Percentiles rank a stretch among this genome's conserved stretches.
Evolutionary conservation across 306 rosid genomes (phyloP).

Genomic region (Carpinus viminea): DNA sequence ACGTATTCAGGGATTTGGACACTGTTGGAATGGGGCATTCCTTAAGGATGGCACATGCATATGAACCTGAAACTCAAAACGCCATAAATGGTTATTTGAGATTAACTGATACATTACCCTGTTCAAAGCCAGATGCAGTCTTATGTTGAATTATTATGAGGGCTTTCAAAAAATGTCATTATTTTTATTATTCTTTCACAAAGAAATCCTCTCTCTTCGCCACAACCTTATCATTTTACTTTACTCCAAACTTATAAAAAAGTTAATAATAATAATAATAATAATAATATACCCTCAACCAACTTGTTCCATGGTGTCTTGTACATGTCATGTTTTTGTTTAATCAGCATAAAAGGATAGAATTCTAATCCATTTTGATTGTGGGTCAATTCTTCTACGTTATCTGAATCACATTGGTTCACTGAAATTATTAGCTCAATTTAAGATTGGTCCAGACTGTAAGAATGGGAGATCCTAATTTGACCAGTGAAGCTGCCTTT

Average conservation of each 20-base stretch:
- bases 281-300: not conserved
- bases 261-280: not conserved
- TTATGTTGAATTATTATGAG: not conserved
- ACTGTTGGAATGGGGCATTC: not conserved
- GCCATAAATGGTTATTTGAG: not conserved
- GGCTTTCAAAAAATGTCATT: not conserved
- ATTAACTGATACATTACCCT: not conserved
- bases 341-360: not conserved
- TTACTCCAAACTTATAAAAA: not conserved
- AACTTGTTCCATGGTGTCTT: not conserved
- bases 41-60: not conserved
- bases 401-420: not conserved
- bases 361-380: not conserved
- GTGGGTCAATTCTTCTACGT: not conserved
- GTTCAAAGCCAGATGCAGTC: not conserved
- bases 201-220: not conserved
- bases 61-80: not conserved
- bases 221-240: not conserved
- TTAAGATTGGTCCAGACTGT: not conserved
- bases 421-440: not conserved
- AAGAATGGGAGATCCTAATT: not conserved
- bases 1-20: not conserved
- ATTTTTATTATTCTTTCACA: not conserved
- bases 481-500: not conserved
- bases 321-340: not conserved